Evolutionary conservation across 345 rosid species (phyloP).

Genomic region (Eucalyptus brandiana): DNA sequence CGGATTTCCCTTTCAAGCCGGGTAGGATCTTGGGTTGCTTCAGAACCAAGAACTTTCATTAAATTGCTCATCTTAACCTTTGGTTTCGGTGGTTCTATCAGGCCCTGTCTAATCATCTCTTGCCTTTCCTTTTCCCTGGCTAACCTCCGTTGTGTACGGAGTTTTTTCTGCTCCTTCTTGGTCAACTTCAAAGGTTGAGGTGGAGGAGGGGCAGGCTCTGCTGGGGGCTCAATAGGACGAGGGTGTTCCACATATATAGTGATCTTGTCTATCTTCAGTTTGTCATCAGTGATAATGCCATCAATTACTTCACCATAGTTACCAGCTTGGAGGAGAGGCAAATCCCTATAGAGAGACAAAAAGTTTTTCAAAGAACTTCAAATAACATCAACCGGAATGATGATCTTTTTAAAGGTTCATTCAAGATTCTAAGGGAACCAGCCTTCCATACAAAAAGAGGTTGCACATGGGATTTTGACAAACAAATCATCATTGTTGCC

Average conservation of each 20-base stretch:
- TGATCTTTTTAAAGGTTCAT: neutral
- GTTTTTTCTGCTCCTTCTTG: slow-evolving; percentile 94
- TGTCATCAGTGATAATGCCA: slow-evolving; percentile 13
- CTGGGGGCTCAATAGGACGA: slow-evolving; percentile 87
- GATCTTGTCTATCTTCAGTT: slow-evolving; percentile 65
- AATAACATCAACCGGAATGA: neutral
- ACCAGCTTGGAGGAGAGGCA: slow-evolving; percentile 33
- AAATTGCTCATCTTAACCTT: slow-evolving; percentile 94
- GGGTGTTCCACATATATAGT: slow-evolving; percentile 90
- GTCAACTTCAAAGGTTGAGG: slow-evolving; percentile 93
- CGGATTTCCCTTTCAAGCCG: slow-evolving; percentile 90
- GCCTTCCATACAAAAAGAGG: neutral
- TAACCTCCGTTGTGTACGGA: slow-evolving; percentile 83
- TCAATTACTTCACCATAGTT: slow-evolving; percentile 44
- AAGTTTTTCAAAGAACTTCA: neutral
- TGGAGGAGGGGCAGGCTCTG: slow-evolving; percentile 91
- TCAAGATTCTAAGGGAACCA: neutral
- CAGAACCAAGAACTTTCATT: slow-evolving; percentile 94
- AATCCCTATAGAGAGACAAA: slow-evolving; percentile 43
- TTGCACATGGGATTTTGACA: neutral
- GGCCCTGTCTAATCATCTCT: slow-evolving; percentile 96
- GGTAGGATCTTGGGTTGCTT: slow-evolving; percentile 98
- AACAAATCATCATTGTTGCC: neutral
- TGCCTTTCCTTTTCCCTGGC: slow-evolving; percentile 90
- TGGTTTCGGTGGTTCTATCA: slow-evolving; percentile 83